Evolutionary conservation across 176 grass and related monocot genomes (phyloP), one percentile per base, ranked within the genome.

Genomic region (Microstegium vimineum): DNA sequence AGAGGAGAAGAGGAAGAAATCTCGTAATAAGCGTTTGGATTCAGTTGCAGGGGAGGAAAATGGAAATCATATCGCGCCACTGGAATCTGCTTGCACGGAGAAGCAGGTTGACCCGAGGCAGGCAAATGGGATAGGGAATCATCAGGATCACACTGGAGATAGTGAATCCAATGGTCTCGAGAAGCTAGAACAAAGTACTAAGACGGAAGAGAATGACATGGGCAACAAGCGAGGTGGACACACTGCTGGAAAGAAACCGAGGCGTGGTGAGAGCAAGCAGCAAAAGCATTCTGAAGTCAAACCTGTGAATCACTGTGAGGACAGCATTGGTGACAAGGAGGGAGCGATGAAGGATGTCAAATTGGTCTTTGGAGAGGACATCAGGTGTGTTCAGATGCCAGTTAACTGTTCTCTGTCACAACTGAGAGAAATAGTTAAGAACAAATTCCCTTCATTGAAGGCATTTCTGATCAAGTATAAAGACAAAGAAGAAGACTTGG

Each of bases 341-440:
- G 81, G 83, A 66, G 56, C 65, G 2, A 78, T 81, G 79, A 90
- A 60, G 82, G 87, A 80, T 65, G 78, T 90, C 41, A 95, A 95
- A 32, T 34, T 95, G 22, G 88, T 95, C 15, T 81, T 88, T 84
- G 79, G 85, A 66, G 90, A 95, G 68, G 93, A 95, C 82, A 95
- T 92, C 52, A 92, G 90, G 71, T 88, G 80, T 46, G 93, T 88
- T 37, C 85, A 90, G 23, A 78, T 90, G 66, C 90, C 79, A 31
- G 85, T 25, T 61, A 88, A 79, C 42, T 86, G 93, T 65, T 85
- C 49, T 27, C 62, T 92, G 33, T 79, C 86, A 32, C 90, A 90
- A 34, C 63, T 95, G 73, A 86, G 82, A 84, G 85, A 90, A 46
- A 84, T 77, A 45, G 90, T 90, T 78, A 78, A 73, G n/a, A 84